A percentile compares a stretch with the other conserved stretches of the same genome.
Conservation (phyloP, 2,329 filamentous ascomycete species). For the Penicillium sp. region DNA sequence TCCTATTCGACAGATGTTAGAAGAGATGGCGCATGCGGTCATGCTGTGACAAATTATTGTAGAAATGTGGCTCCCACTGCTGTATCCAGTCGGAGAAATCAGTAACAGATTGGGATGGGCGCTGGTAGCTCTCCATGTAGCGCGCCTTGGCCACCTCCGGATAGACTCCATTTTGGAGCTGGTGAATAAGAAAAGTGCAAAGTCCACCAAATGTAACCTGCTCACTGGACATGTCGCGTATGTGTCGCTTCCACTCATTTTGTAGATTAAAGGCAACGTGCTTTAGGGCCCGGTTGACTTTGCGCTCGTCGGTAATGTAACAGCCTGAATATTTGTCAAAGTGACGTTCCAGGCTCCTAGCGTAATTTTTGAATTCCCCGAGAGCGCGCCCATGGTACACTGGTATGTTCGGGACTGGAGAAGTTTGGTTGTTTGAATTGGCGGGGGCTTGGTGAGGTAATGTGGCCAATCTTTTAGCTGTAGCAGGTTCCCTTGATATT, state of each 20-base stretch:
- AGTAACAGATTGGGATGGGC: conserved; percentile 3
- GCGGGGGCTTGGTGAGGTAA: background rate
- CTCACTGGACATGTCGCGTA: no score
- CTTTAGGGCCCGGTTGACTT: conserved; percentile 6
- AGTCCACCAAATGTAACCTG: conserved; percentile 6
- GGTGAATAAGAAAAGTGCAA: conserved; percentile 14
- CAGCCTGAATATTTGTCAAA: conserved; percentile 7
- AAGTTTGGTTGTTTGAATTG: background rate
- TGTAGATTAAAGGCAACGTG: no score
- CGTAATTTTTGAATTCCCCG: conserved; percentile 8
- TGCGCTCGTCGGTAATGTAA: conserved; percentile 3
- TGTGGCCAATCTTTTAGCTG: no score
- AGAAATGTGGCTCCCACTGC: no score
- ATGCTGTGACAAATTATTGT: no score
- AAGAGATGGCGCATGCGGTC: no score
- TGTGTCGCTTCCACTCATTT: no score
- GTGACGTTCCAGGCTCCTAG: conserved; percentile 8
- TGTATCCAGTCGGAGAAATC: conserved; percentile 10
- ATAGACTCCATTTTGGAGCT: conserved; percentile 1
- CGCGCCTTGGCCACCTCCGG: background rate
- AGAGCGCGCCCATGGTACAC: conserved; percentile 7
- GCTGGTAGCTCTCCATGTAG: conserved; percentile 8
- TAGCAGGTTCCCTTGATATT: no score
- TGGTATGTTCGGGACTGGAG: conserved; percentile 4
- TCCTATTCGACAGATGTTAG: conserved; percentile 5